Base-by-base conservation (phyloP, 164 flowering plant species). In the Tinospora cordifolia region DNA sequence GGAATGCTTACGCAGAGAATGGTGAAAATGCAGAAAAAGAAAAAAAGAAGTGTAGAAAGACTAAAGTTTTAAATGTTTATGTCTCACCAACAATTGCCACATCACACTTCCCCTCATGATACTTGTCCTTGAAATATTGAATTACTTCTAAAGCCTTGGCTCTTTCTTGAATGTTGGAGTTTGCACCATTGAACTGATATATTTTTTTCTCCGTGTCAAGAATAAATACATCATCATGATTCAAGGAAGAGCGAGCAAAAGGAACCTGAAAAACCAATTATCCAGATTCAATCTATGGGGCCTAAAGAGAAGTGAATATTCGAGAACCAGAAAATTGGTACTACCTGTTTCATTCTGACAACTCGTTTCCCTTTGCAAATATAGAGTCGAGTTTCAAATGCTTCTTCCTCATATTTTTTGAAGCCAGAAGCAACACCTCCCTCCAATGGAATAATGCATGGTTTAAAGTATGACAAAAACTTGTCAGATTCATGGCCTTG, bases 341-440 rank as follows among this genome's bases (percentile, higher is more conserved):
- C 15, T 62, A 90, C 98, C 97, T 95, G 98, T 84, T 91, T 95
- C 83, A 95, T 72, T 75, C 82, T 88, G 69, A 95, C 90, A 81
- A 77, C 90, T 60, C 98, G 85, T 79, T 90, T 95, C 73, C 99
- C 99, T 82, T 66, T 86, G 79, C 98, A 95, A 47, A 83, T 74
- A 83, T 92, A 88, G 67, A 95, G 82, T 67, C 94, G 82, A 39
- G 91, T 91, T 82, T 91, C 97, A 84, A 92, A 92, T 76, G 80
- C 87, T 79, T 95, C 98, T 74, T 87, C 90, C 79, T 91, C 99
- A 21, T 76, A 69, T 73, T 77, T 84, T 75, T 84, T 91, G 75
- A 95, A 95, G 69, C 99, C 99, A 70, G 99, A 87, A 22, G 93
- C 96, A 80, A 92, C 85, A 79, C 99, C 99, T n/a, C 99, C 99